These are phyloP conservation scores for Periglandula ipomoeae DNA, from an alignment of 2,329 filamentous ascomycete species.

Conservation along the genomic window DNA sequence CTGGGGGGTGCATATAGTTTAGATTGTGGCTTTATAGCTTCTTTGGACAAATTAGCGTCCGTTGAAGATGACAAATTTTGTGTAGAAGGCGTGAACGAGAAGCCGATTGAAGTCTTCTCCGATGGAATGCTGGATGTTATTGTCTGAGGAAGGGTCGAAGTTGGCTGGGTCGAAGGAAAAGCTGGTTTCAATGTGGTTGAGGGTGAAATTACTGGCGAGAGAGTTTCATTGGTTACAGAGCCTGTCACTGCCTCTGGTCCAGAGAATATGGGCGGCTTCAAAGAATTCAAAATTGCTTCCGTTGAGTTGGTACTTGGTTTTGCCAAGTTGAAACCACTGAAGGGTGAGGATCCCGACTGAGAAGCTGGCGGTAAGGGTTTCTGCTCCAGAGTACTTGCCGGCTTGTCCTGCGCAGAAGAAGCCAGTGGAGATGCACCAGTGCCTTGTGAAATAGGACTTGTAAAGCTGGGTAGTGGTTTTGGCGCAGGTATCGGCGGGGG, in stretches of 20 bases:
- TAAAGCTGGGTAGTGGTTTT: neutral
- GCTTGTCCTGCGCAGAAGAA: neutral
- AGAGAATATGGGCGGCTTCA: neutral
- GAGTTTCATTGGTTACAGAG: neutral
- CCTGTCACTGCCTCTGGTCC: neutral
- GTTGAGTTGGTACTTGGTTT: neutral
- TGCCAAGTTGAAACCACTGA: neutral
- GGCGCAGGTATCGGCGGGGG: constrained; percentile 9
- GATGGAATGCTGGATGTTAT: neutral
- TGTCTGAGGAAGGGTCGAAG: neutral
- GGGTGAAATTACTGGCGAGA: neutral
- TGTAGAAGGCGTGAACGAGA: neutral
- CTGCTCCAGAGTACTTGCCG: neutral
- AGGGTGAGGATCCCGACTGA: neutral
- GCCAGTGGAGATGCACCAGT: neutral
- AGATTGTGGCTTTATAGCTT: neutral
- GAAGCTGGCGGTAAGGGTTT: neutral
- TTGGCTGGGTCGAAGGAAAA: neutral
- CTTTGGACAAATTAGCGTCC: neutral
- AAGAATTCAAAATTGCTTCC: neutral
- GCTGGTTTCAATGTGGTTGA: neutral
- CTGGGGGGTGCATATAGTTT: constrained; percentile 13
- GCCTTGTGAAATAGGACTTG: neutral
- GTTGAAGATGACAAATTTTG: neutral
- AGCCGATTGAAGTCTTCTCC: neutral